Conservation (phyloP, 805 yeast species). For the Candida silvicultrix region DNA sequence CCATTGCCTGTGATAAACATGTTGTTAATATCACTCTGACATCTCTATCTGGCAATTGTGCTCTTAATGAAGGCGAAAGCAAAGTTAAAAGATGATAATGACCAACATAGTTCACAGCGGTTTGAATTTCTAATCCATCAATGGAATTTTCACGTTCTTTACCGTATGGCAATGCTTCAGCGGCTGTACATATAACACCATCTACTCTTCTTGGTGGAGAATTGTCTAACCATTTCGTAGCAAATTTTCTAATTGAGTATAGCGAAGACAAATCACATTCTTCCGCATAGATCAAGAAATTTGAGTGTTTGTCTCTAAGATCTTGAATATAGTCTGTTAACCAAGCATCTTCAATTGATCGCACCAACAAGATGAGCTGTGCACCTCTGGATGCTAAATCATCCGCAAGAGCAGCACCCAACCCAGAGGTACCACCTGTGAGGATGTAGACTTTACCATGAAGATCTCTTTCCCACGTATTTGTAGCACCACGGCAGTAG, state of each 20-base stretch:
- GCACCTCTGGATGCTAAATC: slow-evolving; percentile 83
- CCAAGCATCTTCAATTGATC: slow-evolving; percentile 67
- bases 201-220: slow-evolving; percentile 87
- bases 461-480: slow-evolving; percentile 88
- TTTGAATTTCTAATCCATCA: slow-evolving; percentile 86
- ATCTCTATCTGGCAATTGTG: slow-evolving; percentile 93
- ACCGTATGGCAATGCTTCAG: slow-evolving; percentile 70
- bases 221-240: slow-evolving; percentile 91
- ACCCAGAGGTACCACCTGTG: slow-evolving; percentile 93
- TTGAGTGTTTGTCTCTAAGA: slow-evolving; percentile 61
- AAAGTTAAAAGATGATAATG: slow-evolving; percentile 78
- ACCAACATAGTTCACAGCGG: slow-evolving; percentile 75
- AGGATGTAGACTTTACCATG: slow-evolving; percentile 83
- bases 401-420: slow-evolving; percentile 71
- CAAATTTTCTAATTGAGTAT: slow-evolving; percentile 77
- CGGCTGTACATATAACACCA: slow-evolving; percentile 85
- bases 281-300: slow-evolving; percentile 83
- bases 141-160: slow-evolving; percentile 53
- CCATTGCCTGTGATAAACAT: slow-evolving; percentile 75
- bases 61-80: slow-evolving; percentile 74
- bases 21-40: slow-evolving; percentile 76
- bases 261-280: slow-evolving; percentile 74
- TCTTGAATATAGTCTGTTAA: slow-evolving; percentile 73
- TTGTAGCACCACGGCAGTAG: slow-evolving; percentile 72
- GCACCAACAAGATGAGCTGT: slow-evolving; percentile 68